Evolutionary conservation across 2,329 filamentous ascomycete species (phyloP).

Genomic region (Phyllosticta paracitricarpa): DNA sequence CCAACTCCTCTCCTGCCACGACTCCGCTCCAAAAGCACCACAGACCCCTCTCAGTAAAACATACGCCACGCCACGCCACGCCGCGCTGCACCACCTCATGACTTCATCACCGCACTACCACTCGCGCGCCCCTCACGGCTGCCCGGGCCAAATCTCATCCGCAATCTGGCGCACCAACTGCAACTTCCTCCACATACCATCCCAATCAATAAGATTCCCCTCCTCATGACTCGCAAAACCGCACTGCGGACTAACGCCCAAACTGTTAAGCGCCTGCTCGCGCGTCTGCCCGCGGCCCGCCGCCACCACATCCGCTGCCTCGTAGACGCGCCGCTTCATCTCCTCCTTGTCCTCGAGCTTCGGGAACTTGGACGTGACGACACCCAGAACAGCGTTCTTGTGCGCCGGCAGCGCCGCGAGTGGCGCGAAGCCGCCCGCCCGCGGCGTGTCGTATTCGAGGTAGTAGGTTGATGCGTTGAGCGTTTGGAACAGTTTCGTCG

Average conservation of each 20-base stretch:
- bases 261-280: slow-evolving; percentile 55
- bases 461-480: slow-evolving; percentile 24
- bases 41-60: too few species aligned
- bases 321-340: slow-evolving; percentile 31
- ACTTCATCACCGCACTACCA: too few species aligned
- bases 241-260: slow-evolving; percentile 30
- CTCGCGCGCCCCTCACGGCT: slow-evolving; percentile 25
- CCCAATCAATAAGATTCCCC: slow-evolving; percentile 55
- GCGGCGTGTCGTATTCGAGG: slow-evolving; percentile 33
- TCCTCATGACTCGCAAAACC: slow-evolving; percentile 54
- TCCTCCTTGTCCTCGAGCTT: slow-evolving; percentile 32
- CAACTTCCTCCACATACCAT: slow-evolving; percentile 63
- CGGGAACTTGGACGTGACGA: slow-evolving; percentile 33
- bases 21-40: background rate
- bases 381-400: slow-evolving; percentile 35
- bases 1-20: too few species aligned
- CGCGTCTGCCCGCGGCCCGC: slow-evolving; percentile 51
- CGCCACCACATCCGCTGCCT: slow-evolving; percentile 53
- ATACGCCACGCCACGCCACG: too few species aligned
- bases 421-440: slow-evolving; percentile 35
- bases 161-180: slow-evolving; percentile 60
- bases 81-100: slow-evolving; percentile 28
- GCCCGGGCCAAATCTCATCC: slow-evolving; percentile 56
- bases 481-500: slow-evolving; percentile 21
- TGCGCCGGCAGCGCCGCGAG: slow-evolving; percentile 29